phyloP scores from a whole-genome alignment of 352 stramenopile genomes.

The Phytopythium vexans region DNA sequence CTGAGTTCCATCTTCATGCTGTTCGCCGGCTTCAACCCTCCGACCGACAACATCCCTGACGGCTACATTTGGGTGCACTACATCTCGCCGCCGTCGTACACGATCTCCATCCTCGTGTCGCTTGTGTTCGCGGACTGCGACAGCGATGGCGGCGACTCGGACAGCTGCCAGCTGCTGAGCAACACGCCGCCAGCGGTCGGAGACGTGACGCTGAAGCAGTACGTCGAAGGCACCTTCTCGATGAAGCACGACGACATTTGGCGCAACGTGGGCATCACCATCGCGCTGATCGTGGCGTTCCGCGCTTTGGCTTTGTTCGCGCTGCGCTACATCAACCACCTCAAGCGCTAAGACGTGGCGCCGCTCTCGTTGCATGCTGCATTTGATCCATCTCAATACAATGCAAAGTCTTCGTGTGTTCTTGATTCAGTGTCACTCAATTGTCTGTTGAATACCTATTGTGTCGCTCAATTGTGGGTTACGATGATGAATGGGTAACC shows the following conservation, averaged over 20 bases:
- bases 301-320: conserved; percentile 29
- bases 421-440: too few relatives aligned
- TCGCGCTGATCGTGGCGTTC: conserved; percentile 32
- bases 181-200: conserved; percentile 14
- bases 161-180: conserved; percentile 26
- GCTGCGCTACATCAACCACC: conserved; percentile 44
- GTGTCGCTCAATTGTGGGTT: too few relatives aligned
- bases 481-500: too few relatives aligned
- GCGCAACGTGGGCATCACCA: conserved; percentile 28
- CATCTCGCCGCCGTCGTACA: conserved; percentile 42
- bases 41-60: conserved; percentile 37
- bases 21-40: conserved; percentile 55
- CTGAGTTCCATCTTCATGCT: conserved; percentile 50
- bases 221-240: conserved; percentile 41
- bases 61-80: conserved; percentile 63
- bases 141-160: conserved; percentile 6
- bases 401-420: too few relatives aligned
- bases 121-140: conserved; percentile 36
- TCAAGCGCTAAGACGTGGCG: conserved; percentile 21
- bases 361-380: too few relatives aligned
- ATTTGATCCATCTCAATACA: too few relatives aligned
- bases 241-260: conserved; percentile 54
- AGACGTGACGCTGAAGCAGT: conserved; percentile 41
- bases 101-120: conserved; percentile 35
- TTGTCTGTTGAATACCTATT: too few relatives aligned